A percentile compares a stretch with the other conserved stretches of the same genome.
phyloP scores from a whole-genome alignment of 352 stramenopile species.

The Discostella stelligera region DNA sequence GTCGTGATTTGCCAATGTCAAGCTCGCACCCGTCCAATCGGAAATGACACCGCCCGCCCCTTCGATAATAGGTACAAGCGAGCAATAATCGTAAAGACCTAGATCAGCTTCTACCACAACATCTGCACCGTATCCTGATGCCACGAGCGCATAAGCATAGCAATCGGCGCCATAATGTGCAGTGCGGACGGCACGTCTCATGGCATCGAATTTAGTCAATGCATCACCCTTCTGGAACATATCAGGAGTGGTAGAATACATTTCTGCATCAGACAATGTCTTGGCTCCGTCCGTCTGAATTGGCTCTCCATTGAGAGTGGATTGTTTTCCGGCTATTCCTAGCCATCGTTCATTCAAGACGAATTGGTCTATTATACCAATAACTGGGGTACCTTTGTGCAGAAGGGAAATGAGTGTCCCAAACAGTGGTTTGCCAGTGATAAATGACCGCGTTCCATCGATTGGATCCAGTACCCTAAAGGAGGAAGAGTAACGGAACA shows the following conservation, averaged over 20 bases:
- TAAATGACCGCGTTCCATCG: conserved; percentile 61
- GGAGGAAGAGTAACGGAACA: too few species aligned
- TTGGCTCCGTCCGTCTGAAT: conserved; percentile 41
- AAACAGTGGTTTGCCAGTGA: conserved; percentile 61
- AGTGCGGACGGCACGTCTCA: conserved; percentile 33
- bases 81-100: conserved; percentile 56
- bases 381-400: conserved; percentile 51
- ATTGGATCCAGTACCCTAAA: conserved; percentile 51
- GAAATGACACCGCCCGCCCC: conserved; percentile 52
- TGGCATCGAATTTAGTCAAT: conserved; percentile 29
- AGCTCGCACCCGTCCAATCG: conserved; percentile 46
- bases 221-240: conserved; percentile 52
- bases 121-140: conserved; percentile 50
- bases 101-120: conserved; percentile 54
- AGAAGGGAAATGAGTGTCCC: conserved; percentile 58
- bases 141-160: conserved; percentile 56
- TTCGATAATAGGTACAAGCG: conserved; percentile 52
- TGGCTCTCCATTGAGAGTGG: conserved; percentile 45
- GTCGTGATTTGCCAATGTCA: conserved; percentile 49
- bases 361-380: conserved; percentile 63
- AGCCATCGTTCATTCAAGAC: conserved; percentile 57
- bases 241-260: conserved; percentile 55
- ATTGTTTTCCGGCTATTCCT: conserved; percentile 23
- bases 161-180: conserved; percentile 56
- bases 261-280: conserved; percentile 38